A percentile compares a stretch with the other conserved stretches of the same genome.
Evolutionary conservation across 768 basidiomycete genomes (phyloP).

Genomic region (Tricholoma sp.): DNA sequence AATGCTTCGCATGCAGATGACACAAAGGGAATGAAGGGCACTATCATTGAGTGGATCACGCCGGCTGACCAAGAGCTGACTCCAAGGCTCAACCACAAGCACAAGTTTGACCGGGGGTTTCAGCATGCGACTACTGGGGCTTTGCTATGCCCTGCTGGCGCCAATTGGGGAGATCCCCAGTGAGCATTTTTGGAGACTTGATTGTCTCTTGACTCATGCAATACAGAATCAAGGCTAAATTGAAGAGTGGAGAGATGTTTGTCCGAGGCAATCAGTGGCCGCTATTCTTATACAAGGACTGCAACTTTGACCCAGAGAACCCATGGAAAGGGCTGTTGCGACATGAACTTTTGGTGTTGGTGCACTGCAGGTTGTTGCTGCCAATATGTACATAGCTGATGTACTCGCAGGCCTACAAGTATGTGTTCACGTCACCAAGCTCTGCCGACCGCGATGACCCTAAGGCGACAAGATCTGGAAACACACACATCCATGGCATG

Average conservation of each 20-base stretch:
- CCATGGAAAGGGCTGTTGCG: background rate
- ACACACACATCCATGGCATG: background rate
- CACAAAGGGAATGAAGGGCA: background rate
- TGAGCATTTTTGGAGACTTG: background rate
- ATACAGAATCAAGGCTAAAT: background rate
- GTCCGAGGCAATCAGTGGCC: background rate
- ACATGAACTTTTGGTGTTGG: background rate
- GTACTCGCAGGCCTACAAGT: background rate
- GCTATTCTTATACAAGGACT: background rate
- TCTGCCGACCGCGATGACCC: too few species aligned
- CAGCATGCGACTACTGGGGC: background rate
- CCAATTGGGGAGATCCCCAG: constrained; percentile 5
- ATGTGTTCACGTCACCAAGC: background rate
- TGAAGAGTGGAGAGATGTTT: background rate
- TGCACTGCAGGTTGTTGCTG: background rate
- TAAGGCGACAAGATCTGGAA: background rate
- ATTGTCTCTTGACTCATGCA: background rate
- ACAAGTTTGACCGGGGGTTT: background rate
- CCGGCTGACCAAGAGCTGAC: background rate
- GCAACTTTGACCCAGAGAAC: background rate
- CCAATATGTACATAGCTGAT: background rate
- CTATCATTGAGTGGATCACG: constrained; percentile 1
- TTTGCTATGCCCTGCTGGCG: constrained; percentile 9
- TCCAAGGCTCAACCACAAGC: background rate
- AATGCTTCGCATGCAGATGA: background rate